A percentile compares a stretch with the other conserved stretches of the same genome.
Conservation (phyloP, 257 asterid genomes). For the Capsicum pubescens region DNA sequence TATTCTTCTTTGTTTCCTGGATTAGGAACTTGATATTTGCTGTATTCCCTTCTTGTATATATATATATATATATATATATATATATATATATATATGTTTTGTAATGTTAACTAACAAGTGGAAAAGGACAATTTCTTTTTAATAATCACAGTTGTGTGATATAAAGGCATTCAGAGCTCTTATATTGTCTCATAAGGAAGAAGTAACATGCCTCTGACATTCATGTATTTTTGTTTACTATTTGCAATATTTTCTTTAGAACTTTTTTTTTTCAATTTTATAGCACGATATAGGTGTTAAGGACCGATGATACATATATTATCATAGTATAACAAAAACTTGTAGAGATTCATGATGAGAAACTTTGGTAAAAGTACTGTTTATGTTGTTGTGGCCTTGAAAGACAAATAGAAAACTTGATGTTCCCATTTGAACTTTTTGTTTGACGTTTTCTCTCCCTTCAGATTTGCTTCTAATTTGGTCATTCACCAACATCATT, state of each 20-base stretch:
- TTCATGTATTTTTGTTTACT: neutral
- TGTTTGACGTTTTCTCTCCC: neutral
- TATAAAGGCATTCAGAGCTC: neutral
- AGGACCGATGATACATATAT: neutral
- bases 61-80: too few relatives aligned
- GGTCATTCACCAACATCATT: neutral
- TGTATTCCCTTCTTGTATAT: neutral
- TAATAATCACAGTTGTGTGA: neutral
- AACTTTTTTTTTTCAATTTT: neutral
- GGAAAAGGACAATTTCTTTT: neutral
- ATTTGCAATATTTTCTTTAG: neutral
- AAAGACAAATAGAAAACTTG: neutral
- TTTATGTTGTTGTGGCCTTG: neutral
- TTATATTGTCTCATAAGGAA: slow-evolving; percentile 4
- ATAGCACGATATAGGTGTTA: neutral
- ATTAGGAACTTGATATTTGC: neutral
- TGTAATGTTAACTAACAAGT: neutral
- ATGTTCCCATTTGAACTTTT: neutral
- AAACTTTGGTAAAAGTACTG: neutral
- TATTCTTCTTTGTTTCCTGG: neutral
- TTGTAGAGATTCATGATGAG: neutral
- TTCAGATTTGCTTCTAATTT: neutral
- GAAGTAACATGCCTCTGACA: neutral
- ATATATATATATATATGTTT: too few relatives aligned
- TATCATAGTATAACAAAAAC: neutral